Evolutionary conservation across 73 alveolate species (phyloP), one percentile per base, ranked within the genome.

Genomic region (Uronychia binucleata): DNA sequence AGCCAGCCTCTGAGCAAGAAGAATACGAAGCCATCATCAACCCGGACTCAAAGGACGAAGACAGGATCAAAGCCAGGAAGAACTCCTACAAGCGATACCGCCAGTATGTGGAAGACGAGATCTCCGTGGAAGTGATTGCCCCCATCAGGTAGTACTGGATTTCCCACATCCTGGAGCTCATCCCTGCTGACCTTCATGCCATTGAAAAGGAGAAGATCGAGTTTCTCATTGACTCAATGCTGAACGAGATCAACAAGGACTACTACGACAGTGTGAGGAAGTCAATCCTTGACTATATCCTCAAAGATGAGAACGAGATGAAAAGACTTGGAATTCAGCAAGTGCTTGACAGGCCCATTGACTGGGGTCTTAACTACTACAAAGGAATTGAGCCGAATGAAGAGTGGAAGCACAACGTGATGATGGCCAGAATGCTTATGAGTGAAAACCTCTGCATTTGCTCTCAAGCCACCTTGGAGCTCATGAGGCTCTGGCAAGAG

Each of bases 371-470:
- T 27, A 92, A 93, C 82, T 87, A 67, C 82, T 96, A 92, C 85
- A 94, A 84, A 77, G 98, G 98, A 25, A 92, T 96, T 31, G 98
- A 94, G 59, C 97, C 97, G 5, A 92, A 90, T 59, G 97, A 87
- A 31, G 99, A 96, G 74, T 96, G 99, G 99, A 95, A 96, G 80
- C 96, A 94, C 79, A 93, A 94, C 78, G 98, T 96, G 30, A 96
- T 94, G 97, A 96, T 92, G 95, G 99, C 99, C 1, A 86, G 98
- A 87, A 92, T 94, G 96, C 94, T 94, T 28, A 96, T 96, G 95
- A 91, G 93, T 75, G 97, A 93, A 60, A 96, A 96, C 77, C 92
- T 96, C 13, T 96, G 96, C 32, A 96, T 96, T 57, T 94, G 96
- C 78, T 89, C 97, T 30, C 90, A 93, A 80, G 95, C 99, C 27